Base-by-base conservation (phyloP, 371 early-diverging fungal genomes). In the Actinomortierella wolfii region DNA sequence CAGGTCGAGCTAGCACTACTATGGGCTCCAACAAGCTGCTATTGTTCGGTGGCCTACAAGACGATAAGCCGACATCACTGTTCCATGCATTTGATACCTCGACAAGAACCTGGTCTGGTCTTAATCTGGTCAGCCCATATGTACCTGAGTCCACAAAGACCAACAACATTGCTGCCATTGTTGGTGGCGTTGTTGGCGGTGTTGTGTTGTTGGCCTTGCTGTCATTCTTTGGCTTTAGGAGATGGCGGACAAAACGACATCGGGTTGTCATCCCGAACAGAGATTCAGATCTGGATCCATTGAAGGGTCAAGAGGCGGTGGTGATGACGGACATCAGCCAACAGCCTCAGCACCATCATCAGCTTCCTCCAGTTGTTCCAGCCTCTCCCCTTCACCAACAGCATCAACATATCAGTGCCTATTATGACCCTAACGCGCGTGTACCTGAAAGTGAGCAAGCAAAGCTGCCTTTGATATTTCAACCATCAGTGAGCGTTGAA, bases 111-210 rank as follows among this genome's bases (percentile, higher is more conserved):
- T 73, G 74, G 74, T 47, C 39, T 20, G 74, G 74, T 2, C 60
- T 56, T 6, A 57, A 60, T 20, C 47, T 73, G 1, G 57, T 66
- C 25, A 29, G 17, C 29, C 34, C 34, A 46, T 34, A 34, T 11
- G 6, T 34, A 34, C 48, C 29, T 17, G 20, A 8, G 13, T 17
- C 43, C 11, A 46, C 59, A 39, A 11, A 34, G 15, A 14, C 61
- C 15, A 34, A 6, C 4, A 39, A 48, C 18, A 14, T 62, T 18
- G 74, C 60, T 1, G 67, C 60, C 5, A 73, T 73, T 52, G 21
- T 53, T 40, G 74, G 74, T 14, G 74, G 74, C 2, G 64, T 73
- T 13, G 67, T 60, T 26, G 74, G 64, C 5, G 74, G 59, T 1
- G 26, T 73, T 21, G 67, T 59, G 3, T 24, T 67, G 9, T 49